phyloP scores from a whole-genome alignment of 108 stramenopile species.

The Nannochloropsis oceanica region DNA sequence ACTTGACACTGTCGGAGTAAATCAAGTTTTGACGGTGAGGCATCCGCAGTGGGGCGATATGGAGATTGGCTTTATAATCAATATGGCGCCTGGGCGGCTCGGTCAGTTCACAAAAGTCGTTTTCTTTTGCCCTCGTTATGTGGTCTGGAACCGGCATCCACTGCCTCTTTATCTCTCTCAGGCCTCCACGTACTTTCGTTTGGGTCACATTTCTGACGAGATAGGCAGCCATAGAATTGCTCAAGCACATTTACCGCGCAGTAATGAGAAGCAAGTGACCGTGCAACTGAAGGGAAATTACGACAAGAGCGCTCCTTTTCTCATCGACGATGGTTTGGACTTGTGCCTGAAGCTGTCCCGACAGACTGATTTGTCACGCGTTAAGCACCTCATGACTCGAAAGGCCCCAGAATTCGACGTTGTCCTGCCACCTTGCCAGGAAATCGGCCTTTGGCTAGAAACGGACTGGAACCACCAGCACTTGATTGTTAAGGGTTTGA shows the following conservation, averaged over 20 bases:
- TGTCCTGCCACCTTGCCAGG: conserved; percentile 52
- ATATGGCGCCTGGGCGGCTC: conserved; percentile 67
- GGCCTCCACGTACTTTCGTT: conserved; percentile 51
- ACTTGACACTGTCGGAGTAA: conserved; percentile 86
- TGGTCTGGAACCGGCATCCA: conserved; percentile 60
- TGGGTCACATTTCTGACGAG: conserved; percentile 38
- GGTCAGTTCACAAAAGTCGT: conserved; percentile 84
- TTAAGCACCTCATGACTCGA: conserved; percentile 47
- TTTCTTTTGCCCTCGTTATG: conserved; percentile 68
- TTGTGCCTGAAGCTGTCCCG: conserved; percentile 11
- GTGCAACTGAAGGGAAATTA: conserved; percentile 15
- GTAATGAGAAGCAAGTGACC: conserved; percentile 1
- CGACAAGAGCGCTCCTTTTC: conserved; percentile 16
- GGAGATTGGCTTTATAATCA: conserved; percentile 64
- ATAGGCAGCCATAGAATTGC: conserved; percentile 46
- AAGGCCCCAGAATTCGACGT: conserved; percentile 60
- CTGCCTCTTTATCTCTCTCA: conserved; percentile 65
- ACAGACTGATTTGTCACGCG: conserved; percentile 3
- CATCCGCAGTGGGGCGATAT: conserved; percentile 58
- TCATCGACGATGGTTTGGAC: conserved; percentile 15
- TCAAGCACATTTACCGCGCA: conserved; percentile 47
- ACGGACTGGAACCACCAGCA: conserved; percentile 66
- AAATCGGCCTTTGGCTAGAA: conserved; percentile 83
- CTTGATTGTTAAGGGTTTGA: conserved; percentile 73
- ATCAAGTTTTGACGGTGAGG: conserved; percentile 72